Evolutionary conservation across 306 rosid genomes (phyloP).

Genomic region (Datisca glomerata): DNA sequence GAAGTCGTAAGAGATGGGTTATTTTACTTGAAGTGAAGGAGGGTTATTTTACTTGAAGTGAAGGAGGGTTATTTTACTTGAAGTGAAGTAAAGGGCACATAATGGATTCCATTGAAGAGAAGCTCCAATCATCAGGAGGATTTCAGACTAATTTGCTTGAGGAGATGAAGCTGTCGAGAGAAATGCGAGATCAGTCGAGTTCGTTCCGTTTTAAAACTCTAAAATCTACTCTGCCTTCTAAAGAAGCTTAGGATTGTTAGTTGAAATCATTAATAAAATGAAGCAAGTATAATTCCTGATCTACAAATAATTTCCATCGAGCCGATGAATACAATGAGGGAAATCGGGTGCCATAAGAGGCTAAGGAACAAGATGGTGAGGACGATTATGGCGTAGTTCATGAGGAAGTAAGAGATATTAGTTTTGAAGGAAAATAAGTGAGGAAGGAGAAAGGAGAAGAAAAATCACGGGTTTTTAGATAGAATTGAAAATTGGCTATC

Average conservation of each 20-base stretch:
- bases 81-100: too few relatives aligned
- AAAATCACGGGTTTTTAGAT: too few relatives aligned
- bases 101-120: constrained; percentile 66
- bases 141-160: constrained; percentile 46
- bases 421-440: too few relatives aligned
- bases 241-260: too few relatives aligned
- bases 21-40: too few relatives aligned
- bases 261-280: too few relatives aligned
- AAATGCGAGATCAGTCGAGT: constrained; percentile 90
- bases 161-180: constrained; percentile 79
- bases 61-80: too few relatives aligned
- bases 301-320: too few relatives aligned
- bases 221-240: neutral
- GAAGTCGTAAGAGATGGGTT: neutral
- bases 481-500: too few relatives aligned
- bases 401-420: constrained; percentile 41
- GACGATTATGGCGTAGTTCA: constrained; percentile 48
- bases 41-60: too few relatives aligned
- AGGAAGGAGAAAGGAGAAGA: too few relatives aligned
- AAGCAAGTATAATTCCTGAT: too few relatives aligned
- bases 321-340: constrained; percentile 50
- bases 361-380: constrained; percentile 53
- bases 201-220: constrained; percentile 4
- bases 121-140: constrained; percentile 36
- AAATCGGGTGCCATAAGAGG: constrained; percentile 71